Base-by-base conservation (phyloP, 257 asterid species). In the Capsicum baccatum region DNA sequence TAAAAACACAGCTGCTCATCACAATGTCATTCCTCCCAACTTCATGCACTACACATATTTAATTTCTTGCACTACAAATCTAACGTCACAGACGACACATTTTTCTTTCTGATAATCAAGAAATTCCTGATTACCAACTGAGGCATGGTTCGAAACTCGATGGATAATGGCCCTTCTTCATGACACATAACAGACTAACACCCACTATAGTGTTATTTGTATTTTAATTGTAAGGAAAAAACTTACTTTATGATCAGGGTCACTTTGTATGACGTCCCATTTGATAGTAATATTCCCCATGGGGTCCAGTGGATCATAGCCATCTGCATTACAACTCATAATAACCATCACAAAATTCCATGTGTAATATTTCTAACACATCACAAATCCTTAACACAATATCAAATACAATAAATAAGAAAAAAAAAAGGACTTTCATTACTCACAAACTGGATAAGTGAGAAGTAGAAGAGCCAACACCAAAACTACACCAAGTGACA, bases 221-320 rank as follows among this genome's bases (percentile, higher is more conserved):
- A 33, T 73, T 73, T 48, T 67, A 14, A 78, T 26, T 26, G n/a
- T n/a, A 64, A 44, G 39, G 14, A 33, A 33, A 54, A 80, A 52
- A 76, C 94, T 85, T 89, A 94, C 98, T 82, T 88, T 87, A 78
- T 90, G 92, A 2, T 85, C 83, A 19, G 80, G 88, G 1, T 70
- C 90, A 33, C 66, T 84, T 3, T 87, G 91, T 54, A 84, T 42
- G 62, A 95, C 84, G 84, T 95, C 98, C 98, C 98, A 95, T 85
- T 87, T 87, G 85, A 95, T 87, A 0, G 96, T 94, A 78, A 95
- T 84, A 90, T 94, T 92, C 55, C 98, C 98, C 69, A 86, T 83
- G 6, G 98, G 98, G 89, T 95, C 98, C 92, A 95, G 79, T 39
- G 94, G 87, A 87, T 94, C 98, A 83, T 90, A 95, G 17, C 93